A percentile compares a stretch with the other conserved stretches of the same genome.
These are phyloP conservation scores for Closterium sp. DNA, from an alignment of 139 green algal genomes.

Conservation along the genomic window DNA sequence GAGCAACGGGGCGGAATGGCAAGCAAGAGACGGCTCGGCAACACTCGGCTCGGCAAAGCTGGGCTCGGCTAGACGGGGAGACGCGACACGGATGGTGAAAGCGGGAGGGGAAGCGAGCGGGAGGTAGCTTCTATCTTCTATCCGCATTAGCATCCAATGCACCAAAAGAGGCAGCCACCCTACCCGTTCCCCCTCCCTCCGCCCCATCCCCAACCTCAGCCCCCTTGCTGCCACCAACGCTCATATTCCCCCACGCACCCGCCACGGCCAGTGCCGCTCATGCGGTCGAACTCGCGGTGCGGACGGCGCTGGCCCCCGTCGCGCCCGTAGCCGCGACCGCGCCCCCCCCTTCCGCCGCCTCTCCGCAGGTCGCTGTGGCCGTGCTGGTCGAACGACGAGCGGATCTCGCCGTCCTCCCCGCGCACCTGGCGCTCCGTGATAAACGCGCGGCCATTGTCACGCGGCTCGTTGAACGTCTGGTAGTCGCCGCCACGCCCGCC, in stretches of 20 bases:
- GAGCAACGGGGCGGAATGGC: background rate
- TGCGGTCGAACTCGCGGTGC: conserved; percentile 33
- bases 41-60: no score
- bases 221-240: background rate
- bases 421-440: background rate
- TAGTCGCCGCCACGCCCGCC: background rate
- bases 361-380: conserved; percentile 6
- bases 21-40: no score
- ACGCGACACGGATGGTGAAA: no score
- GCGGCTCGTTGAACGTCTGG: background rate
- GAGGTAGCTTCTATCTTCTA: no score
- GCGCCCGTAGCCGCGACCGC: conserved; percentile 5
- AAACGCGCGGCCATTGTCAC: background rate
- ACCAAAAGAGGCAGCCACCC: background rate
- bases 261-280: conserved; percentile 37
- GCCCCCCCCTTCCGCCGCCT: background rate
- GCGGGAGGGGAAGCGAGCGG: no score
- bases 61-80: no score
- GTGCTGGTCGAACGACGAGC: background rate
- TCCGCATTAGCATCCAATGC: background rate
- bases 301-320: conserved; percentile 11
- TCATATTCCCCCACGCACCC: no score
- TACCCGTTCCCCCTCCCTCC: background rate
- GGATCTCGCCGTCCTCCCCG: background rate
- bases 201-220: background rate